Evolutionary conservation across 768 basidiomycete genomes (phyloP).

Genomic region (Psilocybe cubensis): DNA sequence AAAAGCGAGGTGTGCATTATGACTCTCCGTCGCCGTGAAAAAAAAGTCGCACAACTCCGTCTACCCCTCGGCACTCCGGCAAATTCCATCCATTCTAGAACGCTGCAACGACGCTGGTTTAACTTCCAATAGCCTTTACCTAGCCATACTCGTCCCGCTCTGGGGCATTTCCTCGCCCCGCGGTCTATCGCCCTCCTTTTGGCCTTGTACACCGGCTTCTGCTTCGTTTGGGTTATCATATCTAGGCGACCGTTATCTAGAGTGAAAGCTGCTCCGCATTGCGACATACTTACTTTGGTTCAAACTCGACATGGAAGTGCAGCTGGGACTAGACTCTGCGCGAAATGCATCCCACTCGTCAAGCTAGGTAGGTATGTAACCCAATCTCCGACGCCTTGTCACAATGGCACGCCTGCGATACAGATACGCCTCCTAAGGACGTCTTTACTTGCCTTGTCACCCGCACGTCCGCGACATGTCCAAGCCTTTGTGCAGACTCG

Average conservation of each 20-base stretch:
- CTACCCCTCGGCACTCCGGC: neutral
- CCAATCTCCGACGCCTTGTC: neutral
- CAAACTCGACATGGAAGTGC: neutral
- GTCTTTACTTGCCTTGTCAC: neutral
- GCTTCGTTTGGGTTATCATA: slow-evolving; percentile 1
- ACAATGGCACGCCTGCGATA: neutral
- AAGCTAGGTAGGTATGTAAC: neutral
- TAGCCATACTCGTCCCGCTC: neutral
- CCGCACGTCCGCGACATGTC: neutral
- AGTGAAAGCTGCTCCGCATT: neutral
- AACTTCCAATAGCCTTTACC: neutral
- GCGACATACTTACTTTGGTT: neutral
- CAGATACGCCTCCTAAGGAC: neutral
- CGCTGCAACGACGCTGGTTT: neutral
- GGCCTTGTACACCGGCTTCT: slow-evolving; percentile 1
- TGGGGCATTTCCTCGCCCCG: neutral
- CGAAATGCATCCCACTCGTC: no score
- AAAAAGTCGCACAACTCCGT: neutral
- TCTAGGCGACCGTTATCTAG: neutral
- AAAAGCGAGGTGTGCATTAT: slow-evolving; percentile 1
- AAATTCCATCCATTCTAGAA: neutral
- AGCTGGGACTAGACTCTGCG: neutral
- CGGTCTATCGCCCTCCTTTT: neutral
- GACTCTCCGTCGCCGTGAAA: neutral
- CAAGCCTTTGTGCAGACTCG: neutral